Evolutionary conservation across 768 basidiomycete genomes (phyloP).

Genomic region (Tricholoma furcatifolium): DNA sequence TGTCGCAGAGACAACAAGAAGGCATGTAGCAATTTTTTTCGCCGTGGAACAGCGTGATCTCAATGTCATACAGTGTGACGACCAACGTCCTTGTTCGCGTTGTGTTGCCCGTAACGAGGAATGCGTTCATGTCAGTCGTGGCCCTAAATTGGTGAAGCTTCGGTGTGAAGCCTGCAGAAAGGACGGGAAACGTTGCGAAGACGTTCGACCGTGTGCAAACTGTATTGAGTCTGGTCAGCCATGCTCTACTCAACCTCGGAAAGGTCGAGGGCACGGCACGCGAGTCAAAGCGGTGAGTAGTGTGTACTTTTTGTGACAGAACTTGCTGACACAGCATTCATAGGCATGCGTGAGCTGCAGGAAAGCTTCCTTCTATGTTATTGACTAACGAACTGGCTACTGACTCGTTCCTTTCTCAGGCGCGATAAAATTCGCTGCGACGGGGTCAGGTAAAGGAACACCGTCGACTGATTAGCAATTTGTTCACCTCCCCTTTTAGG

Average conservation of each 20-base stretch:
- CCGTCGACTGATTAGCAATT: background rate
- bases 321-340: constrained; percentile 10
- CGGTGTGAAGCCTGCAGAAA: constrained; percentile 59
- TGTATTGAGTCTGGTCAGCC: constrained; percentile 46
- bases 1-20: constrained; percentile 70
- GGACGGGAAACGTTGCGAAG: constrained; percentile 59
- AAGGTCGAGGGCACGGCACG: constrained; percentile 56
- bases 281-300: constrained; percentile 57
- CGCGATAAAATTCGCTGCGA: constrained; percentile 65
- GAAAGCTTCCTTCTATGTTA: constrained; percentile 25
- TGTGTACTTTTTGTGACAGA: background rate
- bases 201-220: constrained; percentile 52
- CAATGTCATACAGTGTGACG: constrained; percentile 47
- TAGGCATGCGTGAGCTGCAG: constrained; percentile 65
- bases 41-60: constrained; percentile 4
- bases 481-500: constrained; percentile 24
- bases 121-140: constrained; percentile 55
- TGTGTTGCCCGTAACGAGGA: constrained; percentile 53
- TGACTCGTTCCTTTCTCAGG: constrained; percentile 28
- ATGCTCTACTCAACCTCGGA: constrained; percentile 50
- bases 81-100: constrained; percentile 60
- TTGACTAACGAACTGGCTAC: constrained; percentile 13
- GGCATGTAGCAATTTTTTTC: constrained; percentile 29
- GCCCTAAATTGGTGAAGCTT: constrained; percentile 56
- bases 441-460: constrained; percentile 44